Percentiles rank a stretch among this genome's conserved stretches.
phyloP scores from a whole-genome alignment of 495 filamentous ascomycete genomes.

The Penicillium atrosanguineum region DNA sequence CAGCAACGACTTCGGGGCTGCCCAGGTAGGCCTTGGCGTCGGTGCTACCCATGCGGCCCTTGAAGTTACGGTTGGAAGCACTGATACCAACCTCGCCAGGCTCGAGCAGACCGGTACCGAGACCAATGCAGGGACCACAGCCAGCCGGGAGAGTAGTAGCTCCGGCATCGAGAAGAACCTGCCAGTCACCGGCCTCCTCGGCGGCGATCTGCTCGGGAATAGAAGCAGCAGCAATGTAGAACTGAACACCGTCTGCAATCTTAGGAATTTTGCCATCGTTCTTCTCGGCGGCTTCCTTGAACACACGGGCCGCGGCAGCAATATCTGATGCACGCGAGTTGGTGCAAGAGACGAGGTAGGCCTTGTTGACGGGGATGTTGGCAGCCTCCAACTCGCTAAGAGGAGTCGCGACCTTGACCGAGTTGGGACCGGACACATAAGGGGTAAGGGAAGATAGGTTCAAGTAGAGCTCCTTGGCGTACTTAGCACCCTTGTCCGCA shows the following conservation, averaged over 20 bases:
- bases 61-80: constrained; percentile 89
- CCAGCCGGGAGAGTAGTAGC: constrained; percentile 72
- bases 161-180: constrained; percentile 75
- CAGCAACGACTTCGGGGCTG: constrained; percentile 89
- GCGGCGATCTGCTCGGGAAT: constrained; percentile 73
- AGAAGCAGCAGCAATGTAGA: constrained; percentile 92
- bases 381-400: constrained; percentile 68
- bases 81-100: constrained; percentile 86
- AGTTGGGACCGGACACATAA: constrained; percentile 87
- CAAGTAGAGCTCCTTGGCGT: constrained; percentile 76
- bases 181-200: constrained; percentile 86
- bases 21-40: constrained; percentile 87
- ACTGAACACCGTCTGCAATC: constrained; percentile 73
- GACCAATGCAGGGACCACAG: constrained; percentile 89
- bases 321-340: constrained; percentile 84
- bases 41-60: constrained; percentile 83
- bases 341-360: constrained; percentile 90
- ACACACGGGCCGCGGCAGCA: constrained; percentile 79
- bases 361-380: constrained; percentile 76
- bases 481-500: constrained; percentile 75
- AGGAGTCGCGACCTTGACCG: constrained; percentile 79
- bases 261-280: constrained; percentile 60
- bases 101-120: constrained; percentile 79
- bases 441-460: constrained; percentile 83
- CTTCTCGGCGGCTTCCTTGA: constrained; percentile 67